phyloP scores from a whole-genome alignment of 768 basidiomycete species.

The Botryobasidium botryosum region DNA sequence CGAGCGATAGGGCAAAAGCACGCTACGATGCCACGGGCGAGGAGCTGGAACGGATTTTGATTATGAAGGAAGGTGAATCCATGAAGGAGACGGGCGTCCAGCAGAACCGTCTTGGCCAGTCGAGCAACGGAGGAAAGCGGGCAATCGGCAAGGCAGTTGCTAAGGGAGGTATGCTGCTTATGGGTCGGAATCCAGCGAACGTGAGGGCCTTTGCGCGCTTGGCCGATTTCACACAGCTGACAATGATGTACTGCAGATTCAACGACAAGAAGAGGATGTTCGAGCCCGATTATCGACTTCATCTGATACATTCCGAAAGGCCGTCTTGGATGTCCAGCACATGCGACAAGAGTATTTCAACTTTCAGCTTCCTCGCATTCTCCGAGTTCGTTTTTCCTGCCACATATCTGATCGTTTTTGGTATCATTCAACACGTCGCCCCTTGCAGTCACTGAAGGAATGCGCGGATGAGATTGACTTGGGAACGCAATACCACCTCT shows the following conservation, averaged over 20 bases:
- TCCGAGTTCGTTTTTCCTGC: slow-evolving; percentile 49
- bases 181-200: slow-evolving; percentile 84
- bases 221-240: slow-evolving; percentile 7
- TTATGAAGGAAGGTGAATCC: slow-evolving; percentile 92
- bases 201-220: slow-evolving; percentile 23
- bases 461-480: slow-evolving; percentile 92
- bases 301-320: slow-evolving; percentile 81
- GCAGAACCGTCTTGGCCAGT: slow-evolving; percentile 30
- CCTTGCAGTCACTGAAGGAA: slow-evolving; percentile 78
- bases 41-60: slow-evolving; percentile 78
- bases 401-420: not conserved
- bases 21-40: slow-evolving; percentile 82
- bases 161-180: slow-evolving; percentile 76
- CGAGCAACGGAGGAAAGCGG: slow-evolving; percentile 51
- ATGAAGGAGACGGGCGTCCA: slow-evolving; percentile 65
- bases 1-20: slow-evolving; percentile 76
- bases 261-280: slow-evolving; percentile 90
- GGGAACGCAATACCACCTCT: slow-evolving; percentile 94
- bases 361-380: slow-evolving; percentile 82
- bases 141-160: slow-evolving; percentile 82
- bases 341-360: slow-evolving; percentile 97
- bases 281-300: slow-evolving; percentile 67
- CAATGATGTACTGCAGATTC: slow-evolving; percentile 33
- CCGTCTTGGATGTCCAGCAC: slow-evolving; percentile 73
- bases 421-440: not conserved